phyloP scores from a whole-genome alignment of 2,329 filamentous ascomycete genomes.

The Venturia effusa region DNA sequence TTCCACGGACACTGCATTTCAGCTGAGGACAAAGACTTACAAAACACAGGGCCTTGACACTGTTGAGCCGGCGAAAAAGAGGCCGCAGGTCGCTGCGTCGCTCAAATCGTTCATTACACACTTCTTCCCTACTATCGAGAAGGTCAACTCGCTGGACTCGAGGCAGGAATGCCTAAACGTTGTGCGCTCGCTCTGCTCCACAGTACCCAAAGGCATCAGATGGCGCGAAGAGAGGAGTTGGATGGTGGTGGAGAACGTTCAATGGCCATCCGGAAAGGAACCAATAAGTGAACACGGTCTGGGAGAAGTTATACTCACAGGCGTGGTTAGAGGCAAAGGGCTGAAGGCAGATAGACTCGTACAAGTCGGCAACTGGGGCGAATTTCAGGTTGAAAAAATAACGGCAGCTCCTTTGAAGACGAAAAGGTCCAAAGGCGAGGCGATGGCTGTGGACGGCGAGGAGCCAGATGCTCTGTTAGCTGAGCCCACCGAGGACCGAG shows the following conservation, averaged over 20 bases:
- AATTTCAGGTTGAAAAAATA: slow-evolving; percentile 87
- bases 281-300: slow-evolving; percentile 36
- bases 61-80: slow-evolving; percentile 69
- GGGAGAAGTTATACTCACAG: slow-evolving; percentile 63
- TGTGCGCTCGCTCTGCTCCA: slow-evolving; percentile 82
- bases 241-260: slow-evolving; percentile 79
- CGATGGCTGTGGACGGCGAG: slow-evolving; percentile 57
- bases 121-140: slow-evolving; percentile 88
- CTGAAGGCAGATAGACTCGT: slow-evolving; percentile 84
- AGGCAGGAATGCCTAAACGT: slow-evolving; percentile 86
- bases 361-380: slow-evolving; percentile 87
- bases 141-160: slow-evolving; percentile 78
- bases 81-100: slow-evolving; percentile 64
- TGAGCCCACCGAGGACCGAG: slow-evolving; percentile 64
- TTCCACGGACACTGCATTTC: neutral
- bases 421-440: slow-evolving; percentile 47
- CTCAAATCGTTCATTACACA: slow-evolving; percentile 88
- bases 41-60: slow-evolving; percentile 49
- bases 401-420: slow-evolving; percentile 58
- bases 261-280: slow-evolving; percentile 48
- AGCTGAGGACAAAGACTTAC: neutral
- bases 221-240: slow-evolving; percentile 95
- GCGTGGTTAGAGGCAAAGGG: slow-evolving; percentile 73
- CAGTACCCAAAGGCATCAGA: slow-evolving; percentile 82
- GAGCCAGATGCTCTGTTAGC: slow-evolving; percentile 49